Evolutionary conservation across 192 early-diverging fungal genomes (phyloP).

Genomic region (Umbelopsis sp.): DNA sequence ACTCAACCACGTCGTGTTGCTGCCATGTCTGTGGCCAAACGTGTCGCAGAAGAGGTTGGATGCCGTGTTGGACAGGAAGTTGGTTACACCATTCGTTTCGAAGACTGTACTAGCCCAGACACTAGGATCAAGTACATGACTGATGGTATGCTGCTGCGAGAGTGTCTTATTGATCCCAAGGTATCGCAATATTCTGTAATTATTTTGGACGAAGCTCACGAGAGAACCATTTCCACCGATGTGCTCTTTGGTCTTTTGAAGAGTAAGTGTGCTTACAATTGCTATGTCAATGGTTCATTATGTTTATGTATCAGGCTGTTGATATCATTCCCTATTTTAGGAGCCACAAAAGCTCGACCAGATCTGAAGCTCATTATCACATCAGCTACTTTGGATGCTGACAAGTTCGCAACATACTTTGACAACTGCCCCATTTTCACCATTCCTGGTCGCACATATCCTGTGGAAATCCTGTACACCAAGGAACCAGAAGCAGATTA

Average conservation of each 20-base stretch:
- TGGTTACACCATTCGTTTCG: conserved; percentile 98
- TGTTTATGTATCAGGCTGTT: neutral
- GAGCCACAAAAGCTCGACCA: conserved; percentile 72
- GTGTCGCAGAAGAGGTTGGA: conserved; percentile 96
- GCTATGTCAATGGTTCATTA: no score
- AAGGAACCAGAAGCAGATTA: conserved; percentile 96
- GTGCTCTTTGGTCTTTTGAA: conserved; percentile 94
- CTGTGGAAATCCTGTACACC: conserved; percentile 92
- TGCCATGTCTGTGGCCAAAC: conserved; percentile 98
- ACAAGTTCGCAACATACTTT: conserved; percentile 93
- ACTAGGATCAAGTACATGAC: conserved; percentile 99
- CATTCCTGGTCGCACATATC: conserved; percentile 94
- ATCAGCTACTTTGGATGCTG: conserved; percentile 92
- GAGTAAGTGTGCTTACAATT: conserved; percentile 35
- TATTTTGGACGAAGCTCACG: conserved; percentile 98
- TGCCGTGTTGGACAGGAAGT: conserved; percentile 91
- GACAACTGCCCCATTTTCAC: conserved; percentile 91
- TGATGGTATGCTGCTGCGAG: conserved; percentile 95
- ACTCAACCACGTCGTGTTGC: conserved; percentile 99
- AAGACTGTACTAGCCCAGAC: conserved; percentile 90
- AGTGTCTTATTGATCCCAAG: conserved; percentile 83
- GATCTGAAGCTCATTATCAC: conserved; percentile 96
- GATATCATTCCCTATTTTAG: conserved; percentile 8
- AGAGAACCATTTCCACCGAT: conserved; percentile 95
- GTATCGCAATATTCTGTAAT: conserved; percentile 89